Percentiles rank a stretch among this genome's conserved stretches.
phyloP scores from a whole-genome alignment of 257 asterid genomes.

The Petrea volubilis region DNA sequence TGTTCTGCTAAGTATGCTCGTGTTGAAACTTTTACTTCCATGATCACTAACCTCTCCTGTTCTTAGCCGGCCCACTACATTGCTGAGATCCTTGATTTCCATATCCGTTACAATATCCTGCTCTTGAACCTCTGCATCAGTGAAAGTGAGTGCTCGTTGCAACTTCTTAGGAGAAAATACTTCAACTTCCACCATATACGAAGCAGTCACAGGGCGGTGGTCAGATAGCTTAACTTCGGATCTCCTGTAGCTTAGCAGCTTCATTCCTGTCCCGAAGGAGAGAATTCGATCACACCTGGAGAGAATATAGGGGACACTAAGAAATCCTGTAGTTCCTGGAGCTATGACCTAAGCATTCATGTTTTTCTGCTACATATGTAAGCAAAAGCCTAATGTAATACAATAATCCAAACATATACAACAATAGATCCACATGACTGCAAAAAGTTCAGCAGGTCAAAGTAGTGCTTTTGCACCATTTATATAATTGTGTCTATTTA shows the following conservation, averaged over 20 bases:
- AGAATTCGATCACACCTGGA: constrained; percentile 93
- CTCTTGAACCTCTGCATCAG: constrained; percentile 85
- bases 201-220: constrained; percentile 90
- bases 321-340: background rate
- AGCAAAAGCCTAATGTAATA: background rate
- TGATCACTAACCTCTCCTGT: constrained; percentile 50
- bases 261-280: constrained; percentile 80
- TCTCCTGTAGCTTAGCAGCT: constrained; percentile 65
- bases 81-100: constrained; percentile 25
- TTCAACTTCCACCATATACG: constrained; percentile 80
- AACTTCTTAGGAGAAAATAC: constrained; percentile 77
- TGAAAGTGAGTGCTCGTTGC: constrained; percentile 87
- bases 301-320: background rate
- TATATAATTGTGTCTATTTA: background rate
- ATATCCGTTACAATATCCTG: constrained; percentile 45
- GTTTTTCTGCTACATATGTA: background rate
- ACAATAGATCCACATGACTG: no score
- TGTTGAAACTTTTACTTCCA: background rate
- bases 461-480: background rate
- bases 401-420: background rate
- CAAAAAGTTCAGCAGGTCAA: no score
- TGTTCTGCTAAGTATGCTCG: background rate
- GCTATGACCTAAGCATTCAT: background rate
- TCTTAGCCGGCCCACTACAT: constrained; percentile 31
- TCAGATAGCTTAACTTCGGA: constrained; percentile 76